Evolutionary conservation across 2,329 filamentous ascomycete genomes (phyloP), one percentile per base, ranked within the genome.

Genomic region (Phialophora macrospora): DNA sequence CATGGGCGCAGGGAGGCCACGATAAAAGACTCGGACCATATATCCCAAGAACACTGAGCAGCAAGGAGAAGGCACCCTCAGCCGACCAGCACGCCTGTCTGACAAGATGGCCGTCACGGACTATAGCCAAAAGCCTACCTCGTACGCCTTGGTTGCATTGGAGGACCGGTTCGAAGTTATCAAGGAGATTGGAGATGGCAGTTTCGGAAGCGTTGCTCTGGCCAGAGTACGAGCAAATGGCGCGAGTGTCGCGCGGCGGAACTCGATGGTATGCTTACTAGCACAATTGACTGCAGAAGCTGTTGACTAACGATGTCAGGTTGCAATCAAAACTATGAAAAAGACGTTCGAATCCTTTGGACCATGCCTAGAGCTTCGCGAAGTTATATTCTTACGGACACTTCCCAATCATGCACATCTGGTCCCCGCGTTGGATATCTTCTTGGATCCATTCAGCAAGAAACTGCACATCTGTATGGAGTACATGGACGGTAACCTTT

Each of bases 271-370:
- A 88, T 83, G 70, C 3, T 8, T 38, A 30, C 30, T 38, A 1
- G 46, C n/a, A 28, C 1, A 1, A 38, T 30, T 4, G 11, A 57
- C 14, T 41, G 30, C 44, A 14, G 17, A 30, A 38, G 14, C 34
- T 52, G 48, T 44, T 67, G 59, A 63, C 64, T 71, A 73, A 73
- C 41, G 28, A 9, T 44, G 22, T 22, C 54, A 98, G 95, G 91
- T 99, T 74, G 95, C 95, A 51, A 97, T 99, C 81, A 99, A 99
- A 81, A 98, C 95, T 5, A 99, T 99, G 95, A 99, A 99, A 85
- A 99, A 99, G 86, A 93, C 90, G 0, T 99, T 98, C 74, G 93
- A 98, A 73, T 96, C 92, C 1, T 93, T 97, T 75, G 82, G 87
- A 17, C 90, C 93, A 60, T 99, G 95, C 77, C 81, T 97, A 70